phyloP scores from a whole-genome alignment of 768 basidiomycete genomes.

The Calocera cornea region DNA sequence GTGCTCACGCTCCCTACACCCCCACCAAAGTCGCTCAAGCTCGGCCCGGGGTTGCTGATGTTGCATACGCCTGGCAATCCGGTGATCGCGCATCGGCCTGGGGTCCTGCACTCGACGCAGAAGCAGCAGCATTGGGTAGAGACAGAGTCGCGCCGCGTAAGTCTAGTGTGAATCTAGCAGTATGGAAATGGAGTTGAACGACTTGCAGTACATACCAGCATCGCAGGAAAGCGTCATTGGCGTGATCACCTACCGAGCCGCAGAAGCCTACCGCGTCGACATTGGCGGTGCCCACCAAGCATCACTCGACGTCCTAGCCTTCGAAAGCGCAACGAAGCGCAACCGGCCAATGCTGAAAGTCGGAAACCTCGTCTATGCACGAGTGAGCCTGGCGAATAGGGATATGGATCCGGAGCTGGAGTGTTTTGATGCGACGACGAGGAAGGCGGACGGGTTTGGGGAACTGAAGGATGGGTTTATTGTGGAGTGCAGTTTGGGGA shows the following conservation, averaged over 20 bases:
- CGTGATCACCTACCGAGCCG: slow-evolving; percentile 58
- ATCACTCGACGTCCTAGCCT: slow-evolving; percentile 75
- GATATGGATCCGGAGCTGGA: slow-evolving; percentile 98
- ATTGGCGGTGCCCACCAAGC: slow-evolving; percentile 83
- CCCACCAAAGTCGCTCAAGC: slow-evolving; percentile 45
- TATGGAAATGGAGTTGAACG: slow-evolving; percentile 6
- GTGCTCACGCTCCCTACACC: slow-evolving; percentile 55
- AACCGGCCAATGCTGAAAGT: slow-evolving; percentile 92
- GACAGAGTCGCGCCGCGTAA: slow-evolving; percentile 65
- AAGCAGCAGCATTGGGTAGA: slow-evolving; percentile 79
- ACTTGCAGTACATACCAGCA: slow-evolving; percentile 71
- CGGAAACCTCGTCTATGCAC: slow-evolving; percentile 79
- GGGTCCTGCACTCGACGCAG: slow-evolving; percentile 50
- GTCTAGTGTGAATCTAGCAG: slow-evolving; percentile 22
- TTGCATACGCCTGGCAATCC: slow-evolving; percentile 22
- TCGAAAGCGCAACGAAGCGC: slow-evolving; percentile 90
- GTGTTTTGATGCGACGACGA: slow-evolving; percentile 87
- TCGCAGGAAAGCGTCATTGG: slow-evolving; percentile 83
- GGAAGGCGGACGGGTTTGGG: slow-evolving; percentile 85
- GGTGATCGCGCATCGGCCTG: slow-evolving; percentile 54
- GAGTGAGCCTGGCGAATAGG: slow-evolving; percentile 84
- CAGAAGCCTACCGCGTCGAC: slow-evolving; percentile 88
- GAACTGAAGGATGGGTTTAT: slow-evolving; percentile 84
- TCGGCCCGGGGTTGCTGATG: slow-evolving; percentile 71
- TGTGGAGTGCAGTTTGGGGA: slow-evolving; percentile 63